Conservation (phyloP, 352 stramenopile genomes). For the Globisporangium iwayamae region DNA sequence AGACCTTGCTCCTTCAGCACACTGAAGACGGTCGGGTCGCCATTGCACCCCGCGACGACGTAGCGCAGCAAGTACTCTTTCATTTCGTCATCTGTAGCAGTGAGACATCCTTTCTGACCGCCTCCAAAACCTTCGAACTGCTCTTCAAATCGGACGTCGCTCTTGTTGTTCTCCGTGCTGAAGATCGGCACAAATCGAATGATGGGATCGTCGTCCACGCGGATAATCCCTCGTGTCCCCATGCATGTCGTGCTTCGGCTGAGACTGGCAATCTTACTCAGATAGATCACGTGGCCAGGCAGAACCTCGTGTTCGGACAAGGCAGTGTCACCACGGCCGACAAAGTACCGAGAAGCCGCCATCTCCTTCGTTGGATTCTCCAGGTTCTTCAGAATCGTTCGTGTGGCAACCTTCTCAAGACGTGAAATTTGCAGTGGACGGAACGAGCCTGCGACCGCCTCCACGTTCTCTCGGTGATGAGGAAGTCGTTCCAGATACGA, state of each 20-base stretch:
- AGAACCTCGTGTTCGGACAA: constrained; percentile 27
- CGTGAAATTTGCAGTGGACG: constrained; percentile 30
- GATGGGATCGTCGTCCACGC: constrained; percentile 76
- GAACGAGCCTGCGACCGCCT: constrained; percentile 18
- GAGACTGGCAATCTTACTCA: constrained; percentile 39
- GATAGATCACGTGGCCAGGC: constrained; percentile 33
- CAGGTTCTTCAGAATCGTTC: constrained; percentile 35
- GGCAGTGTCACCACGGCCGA: constrained; percentile 43
- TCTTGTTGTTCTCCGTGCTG: constrained; percentile 22
- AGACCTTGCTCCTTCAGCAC: constrained; percentile 39
- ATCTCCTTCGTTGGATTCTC: constrained; percentile 21
- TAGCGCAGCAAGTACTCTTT: constrained; percentile 68
- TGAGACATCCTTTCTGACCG: constrained; percentile 32
- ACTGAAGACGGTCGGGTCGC: constrained; percentile 40
- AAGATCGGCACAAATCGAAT: constrained; percentile 75
- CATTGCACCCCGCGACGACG: constrained; percentile 33
- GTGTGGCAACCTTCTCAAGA: constrained; percentile 44
- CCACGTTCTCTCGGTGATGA: constrained; percentile 24
- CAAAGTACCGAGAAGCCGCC: constrained; percentile 26
- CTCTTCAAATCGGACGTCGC: constrained; percentile 20
- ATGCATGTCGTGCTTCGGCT: constrained; percentile 72
- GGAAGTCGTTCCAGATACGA: constrained; percentile 31
- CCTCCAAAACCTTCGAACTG: constrained; percentile 36
- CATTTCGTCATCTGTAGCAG: constrained; percentile 55
- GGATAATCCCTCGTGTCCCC: constrained; percentile 38